phyloP scores from a whole-genome alignment of 371 early-diverging fungal species.

The Cokeromyces recurvatus region DNA sequence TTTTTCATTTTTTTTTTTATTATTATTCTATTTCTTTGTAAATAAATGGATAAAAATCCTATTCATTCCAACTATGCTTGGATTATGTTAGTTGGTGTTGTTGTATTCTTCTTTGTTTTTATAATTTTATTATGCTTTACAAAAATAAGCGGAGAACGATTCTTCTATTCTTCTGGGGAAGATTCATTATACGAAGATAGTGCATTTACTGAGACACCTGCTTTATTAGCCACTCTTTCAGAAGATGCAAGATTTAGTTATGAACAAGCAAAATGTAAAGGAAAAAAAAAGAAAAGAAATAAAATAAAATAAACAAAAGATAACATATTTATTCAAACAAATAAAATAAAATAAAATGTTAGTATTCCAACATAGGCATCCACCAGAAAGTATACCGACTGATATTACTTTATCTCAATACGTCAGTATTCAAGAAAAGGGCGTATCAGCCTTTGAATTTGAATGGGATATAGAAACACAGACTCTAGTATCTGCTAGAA shows the following conservation, averaged over 20 bases:
- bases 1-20: conserved; percentile 6
- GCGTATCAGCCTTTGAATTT: conserved; percentile 83
- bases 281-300: neutral
- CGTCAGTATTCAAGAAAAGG: conserved; percentile 76
- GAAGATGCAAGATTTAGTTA: conserved; percentile 48
- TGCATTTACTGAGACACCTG: conserved; percentile 32
- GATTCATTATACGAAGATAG: conserved; percentile 26
- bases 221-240: conserved; percentile 30
- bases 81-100: conserved; percentile 43
- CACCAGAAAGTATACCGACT: conserved; percentile 63
- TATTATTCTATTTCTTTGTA: neutral
- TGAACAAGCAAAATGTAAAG: conserved; percentile 42
- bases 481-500: conserved; percentile 65
- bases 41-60: conserved; percentile 3
- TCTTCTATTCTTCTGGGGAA: conserved; percentile 31
- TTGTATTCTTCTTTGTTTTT: conserved; percentile 40
- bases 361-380: conserved; percentile 51
- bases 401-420: conserved; percentile 63
- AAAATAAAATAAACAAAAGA: neutral
- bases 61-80: conserved; percentile 27
- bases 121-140: conserved; percentile 43
- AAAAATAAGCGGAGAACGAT: conserved; percentile 32
- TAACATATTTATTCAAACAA: neutral
- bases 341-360: neutral
- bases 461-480: conserved; percentile 63